These are phyloP conservation scores for Mycena albidolilacea DNA, from an alignment of 768 basidiomycete species.

Conservation along the genomic window DNA sequence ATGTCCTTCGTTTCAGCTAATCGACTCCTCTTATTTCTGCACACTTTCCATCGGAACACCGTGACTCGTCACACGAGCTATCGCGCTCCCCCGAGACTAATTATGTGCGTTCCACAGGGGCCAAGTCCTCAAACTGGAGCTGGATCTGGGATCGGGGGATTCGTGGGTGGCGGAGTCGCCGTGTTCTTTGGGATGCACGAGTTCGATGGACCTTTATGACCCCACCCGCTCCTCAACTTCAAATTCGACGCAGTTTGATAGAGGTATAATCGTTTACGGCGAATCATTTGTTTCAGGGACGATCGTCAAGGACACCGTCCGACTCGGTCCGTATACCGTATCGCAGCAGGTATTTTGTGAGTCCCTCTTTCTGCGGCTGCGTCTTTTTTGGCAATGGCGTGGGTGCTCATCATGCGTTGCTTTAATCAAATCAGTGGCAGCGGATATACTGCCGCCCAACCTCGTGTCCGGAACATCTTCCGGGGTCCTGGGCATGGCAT, in stretches of 20 bases:
- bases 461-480: neutral
- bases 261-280: constrained; percentile 3
- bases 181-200: neutral
- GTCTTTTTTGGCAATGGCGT: neutral
- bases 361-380: neutral
- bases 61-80: constrained; percentile 4
- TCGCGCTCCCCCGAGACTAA: neutral
- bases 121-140: neutral
- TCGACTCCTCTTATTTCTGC: neutral
- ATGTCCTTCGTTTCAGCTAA: neutral
- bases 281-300: constrained; percentile 11
- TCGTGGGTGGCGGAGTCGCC: constrained; percentile 6
- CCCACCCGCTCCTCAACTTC: constrained; percentile 9
- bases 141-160: neutral
- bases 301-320: constrained; percentile 16
- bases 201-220: neutral
- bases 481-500: constrained; percentile 22
- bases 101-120: neutral
- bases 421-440: constrained; percentile 6
- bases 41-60: constrained; percentile 22
- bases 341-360: constrained; percentile 23
- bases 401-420: constrained; percentile 3
- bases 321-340: constrained; percentile 23
- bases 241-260: neutral
- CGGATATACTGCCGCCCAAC: constrained; percentile 10